Percentiles rank a stretch among this genome's conserved stretches.
These are phyloP conservation scores for Penicillium concentricum DNA, from an alignment of 2,329 filamentous ascomycete genomes.

Conservation along the genomic window DNA sequence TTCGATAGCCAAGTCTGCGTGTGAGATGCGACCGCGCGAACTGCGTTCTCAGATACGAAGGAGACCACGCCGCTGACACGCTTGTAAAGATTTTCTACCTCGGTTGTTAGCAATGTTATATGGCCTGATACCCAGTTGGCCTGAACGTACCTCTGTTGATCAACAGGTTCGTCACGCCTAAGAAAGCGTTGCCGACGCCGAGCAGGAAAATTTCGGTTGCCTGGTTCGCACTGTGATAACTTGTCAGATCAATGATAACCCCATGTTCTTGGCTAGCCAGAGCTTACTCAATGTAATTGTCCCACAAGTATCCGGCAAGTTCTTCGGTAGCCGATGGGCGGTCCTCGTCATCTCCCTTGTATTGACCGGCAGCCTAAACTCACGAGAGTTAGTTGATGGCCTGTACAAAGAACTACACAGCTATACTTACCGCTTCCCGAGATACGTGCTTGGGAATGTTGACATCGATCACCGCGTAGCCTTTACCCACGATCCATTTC, in stretches of 20 bases:
- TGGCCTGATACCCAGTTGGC: not conserved
- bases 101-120: constrained; percentile 9
- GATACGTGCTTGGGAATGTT: constrained; percentile 81
- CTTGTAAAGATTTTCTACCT: constrained; percentile 58
- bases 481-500: constrained; percentile 74
- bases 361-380: constrained; percentile 27
- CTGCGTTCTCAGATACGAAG: constrained; percentile 72
- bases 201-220: constrained; percentile 77
- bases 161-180: constrained; percentile 77
- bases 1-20: constrained; percentile 65
- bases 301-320: constrained; percentile 85
- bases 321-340: constrained; percentile 63
- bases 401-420: not conserved
- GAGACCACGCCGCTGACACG: constrained; percentile 72
- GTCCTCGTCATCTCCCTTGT: constrained; percentile 49
- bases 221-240: constrained; percentile 54
- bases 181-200: constrained; percentile 85
- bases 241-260: constrained; percentile 1
- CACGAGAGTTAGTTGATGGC: not conserved
- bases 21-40: constrained; percentile 76
- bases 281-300: constrained; percentile 82
- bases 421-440: constrained; percentile 55
- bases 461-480: constrained; percentile 83
- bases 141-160: constrained; percentile 64
- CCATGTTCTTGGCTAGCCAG: not conserved